A percentile compares a stretch with the other conserved stretches of the same genome.
phyloP scores from a whole-genome alignment of 108 stramenopile genomes.

The Pseudonitzschia delicatissima region DNA sequence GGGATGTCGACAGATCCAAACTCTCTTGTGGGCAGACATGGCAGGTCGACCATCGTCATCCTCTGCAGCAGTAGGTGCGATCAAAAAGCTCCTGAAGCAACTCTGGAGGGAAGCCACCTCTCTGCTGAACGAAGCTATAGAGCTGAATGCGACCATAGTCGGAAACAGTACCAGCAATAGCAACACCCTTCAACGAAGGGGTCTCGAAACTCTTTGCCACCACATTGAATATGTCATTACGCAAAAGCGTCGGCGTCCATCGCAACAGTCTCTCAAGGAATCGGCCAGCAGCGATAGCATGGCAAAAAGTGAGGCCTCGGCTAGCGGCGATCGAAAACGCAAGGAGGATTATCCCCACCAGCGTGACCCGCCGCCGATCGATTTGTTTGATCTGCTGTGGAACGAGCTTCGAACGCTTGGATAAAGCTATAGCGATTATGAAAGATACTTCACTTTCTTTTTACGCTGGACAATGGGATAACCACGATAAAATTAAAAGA shows the following conservation, averaged over 20 bases:
- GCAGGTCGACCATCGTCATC: background rate
- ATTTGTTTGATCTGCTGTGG: slow-evolving; percentile 41
- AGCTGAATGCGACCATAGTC: background rate
- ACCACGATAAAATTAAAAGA: too few relatives aligned
- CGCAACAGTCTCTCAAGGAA: background rate
- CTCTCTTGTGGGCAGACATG: slow-evolving; percentile 21
- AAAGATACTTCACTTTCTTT: too few relatives aligned
- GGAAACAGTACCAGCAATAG: background rate
- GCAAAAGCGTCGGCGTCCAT: slow-evolving; percentile 2
- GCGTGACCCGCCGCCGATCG: slow-evolving; percentile 35
- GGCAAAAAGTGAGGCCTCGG: background rate
- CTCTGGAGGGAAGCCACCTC: background rate
- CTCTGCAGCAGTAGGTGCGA: background rate
- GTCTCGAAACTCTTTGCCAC: slow-evolving; percentile 42
- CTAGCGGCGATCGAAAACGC: background rate
- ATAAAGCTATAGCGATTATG: too few relatives aligned
- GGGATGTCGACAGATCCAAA: slow-evolving; percentile 39
- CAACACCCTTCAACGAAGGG: background rate
- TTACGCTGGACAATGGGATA: too few relatives aligned
- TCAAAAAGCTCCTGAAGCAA: background rate
- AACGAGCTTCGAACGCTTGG: slow-evolving; percentile 27
- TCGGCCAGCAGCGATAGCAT: background rate
- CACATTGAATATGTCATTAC: slow-evolving; percentile 26
- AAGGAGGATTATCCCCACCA: background rate
- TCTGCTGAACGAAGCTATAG: background rate